Evolutionary conservation across 352 stramenopile genomes (phyloP), one percentile per base, ranked within the genome.

Genomic region (Globisporangium viniferum): DNA sequence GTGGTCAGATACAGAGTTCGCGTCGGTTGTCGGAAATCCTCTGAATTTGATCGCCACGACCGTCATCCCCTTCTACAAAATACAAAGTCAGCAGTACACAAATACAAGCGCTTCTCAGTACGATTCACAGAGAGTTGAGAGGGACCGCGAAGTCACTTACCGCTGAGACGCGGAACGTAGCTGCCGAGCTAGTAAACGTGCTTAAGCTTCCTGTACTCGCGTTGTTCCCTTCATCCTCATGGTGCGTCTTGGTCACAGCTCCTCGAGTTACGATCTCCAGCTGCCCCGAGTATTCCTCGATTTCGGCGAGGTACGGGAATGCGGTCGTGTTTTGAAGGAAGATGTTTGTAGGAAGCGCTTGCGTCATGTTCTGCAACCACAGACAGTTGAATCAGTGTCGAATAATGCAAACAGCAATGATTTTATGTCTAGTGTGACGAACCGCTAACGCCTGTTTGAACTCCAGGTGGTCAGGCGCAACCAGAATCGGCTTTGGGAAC

Each of bases 261-360:
- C 56, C 62, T 76, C 84, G 58, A 7, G 80, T 90, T 24, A 93
- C 77, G 57, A 93, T 78, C 66, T 91, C 78, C 10, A 93, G 57
- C 57, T 84, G 71, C 2, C 82, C 77, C 0, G 74, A 84, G 4
- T 66, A 72, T 49, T 91, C 84, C 15, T 86, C 68, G 27, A 95
- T 84, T 62, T 91, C 70, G 2, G 92, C 78, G 8, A 81, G 67
- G 69, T 88, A 88, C 12, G 81, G 74, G 8, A 69, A 84, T 12
- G 74, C 22, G 2, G 85, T 89, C 35, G 74, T 87, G 70, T 95
- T 95, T 59, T 93, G 82, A 5, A 95, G 64, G 41, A 92, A 93
- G 20, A 95, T 78, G 61, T 93, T 95, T 8, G 79, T 85, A 0
- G 88, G 81, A 22, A 85, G 71, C 35, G 81, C 69, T 57, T 85